Conservation (phyloP, 2,329 filamentous ascomycete species). For the Cercospora sp. region DNA sequence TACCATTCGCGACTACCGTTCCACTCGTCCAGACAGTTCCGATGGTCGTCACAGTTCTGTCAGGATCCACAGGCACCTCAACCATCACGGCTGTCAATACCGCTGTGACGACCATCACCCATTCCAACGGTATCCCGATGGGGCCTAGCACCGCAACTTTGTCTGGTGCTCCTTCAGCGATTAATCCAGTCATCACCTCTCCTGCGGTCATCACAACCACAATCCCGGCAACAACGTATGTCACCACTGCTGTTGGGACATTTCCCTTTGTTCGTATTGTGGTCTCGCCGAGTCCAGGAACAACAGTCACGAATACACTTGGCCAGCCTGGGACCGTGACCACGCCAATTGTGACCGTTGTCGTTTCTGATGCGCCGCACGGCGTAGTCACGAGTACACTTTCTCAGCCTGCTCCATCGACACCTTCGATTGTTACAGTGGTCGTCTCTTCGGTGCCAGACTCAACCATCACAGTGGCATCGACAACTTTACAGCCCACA, state of each 20-base stretch:
- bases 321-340: not conserved
- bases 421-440: not conserved
- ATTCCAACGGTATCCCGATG: not conserved
- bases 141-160: not conserved
- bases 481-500: not conserved
- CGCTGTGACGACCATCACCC: not conserved
- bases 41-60: slow-evolving; percentile 22
- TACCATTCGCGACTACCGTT: slow-evolving; percentile 19
- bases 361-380: not conserved
- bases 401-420: not conserved
- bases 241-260: slow-evolving; percentile 8
- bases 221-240: slow-evolving; percentile 8
- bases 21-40: slow-evolving; percentile 19
- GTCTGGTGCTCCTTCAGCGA: not conserved
- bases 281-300: not conserved
- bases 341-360: not conserved
- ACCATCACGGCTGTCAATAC: not conserved
- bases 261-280: not conserved
- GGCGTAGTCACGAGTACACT: not conserved
- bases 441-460: not conserved
- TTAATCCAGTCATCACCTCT: not conserved
- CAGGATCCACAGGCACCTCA: slow-evolving; percentile 14
- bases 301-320: not conserved
- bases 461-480: not conserved
- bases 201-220: slow-evolving; percentile 8